Evolutionary conservation across 495 filamentous ascomycete genomes (phyloP), one percentile per base, ranked within the genome.

Genomic region (Aspergillus cavernicola): DNA sequence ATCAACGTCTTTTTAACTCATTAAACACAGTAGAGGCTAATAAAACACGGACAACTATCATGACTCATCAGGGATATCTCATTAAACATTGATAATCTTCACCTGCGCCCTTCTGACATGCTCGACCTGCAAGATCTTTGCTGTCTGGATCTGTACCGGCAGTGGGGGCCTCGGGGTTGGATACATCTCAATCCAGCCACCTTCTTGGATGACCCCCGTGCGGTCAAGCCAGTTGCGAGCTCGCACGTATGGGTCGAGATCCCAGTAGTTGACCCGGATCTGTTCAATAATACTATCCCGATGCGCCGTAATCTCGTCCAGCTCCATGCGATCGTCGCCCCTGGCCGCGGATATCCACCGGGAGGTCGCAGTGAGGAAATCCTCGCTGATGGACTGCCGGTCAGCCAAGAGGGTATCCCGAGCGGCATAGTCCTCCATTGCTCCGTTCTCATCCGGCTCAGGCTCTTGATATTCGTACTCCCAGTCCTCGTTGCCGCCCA

Each of bases 401-500:
- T 78, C 79, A 16, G 63, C 67, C 11, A 80, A 62, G 8, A 92
- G 64, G 16, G 71, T 69, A 19, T 85, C 80, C 29, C 77, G 71
- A 3, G 81, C 77, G 2, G 65, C 74, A 0, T 70, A 71, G 50
- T 93, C 86, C 31, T 78, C 73, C 78, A 91, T 85, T 42, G 61
- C 60, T 31, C 68, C 72, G 59, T 93, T 92, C 71, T 96, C 92
- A 31, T 80, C 83, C 0, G 77, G 59, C 0, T 73, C 50, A 0
- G 90, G 85, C 67, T 96, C 90, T 44, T 82, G 71, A 65, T 95
- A 97, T 15, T 73, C 52, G 68, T 93, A 97, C 15, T 77, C 71
- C 84, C 88, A 96, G 56, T 89, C 79, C 46, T 95, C 91, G 32
- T 84, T 79, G 47, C 92, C 92, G 32, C 89, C 90, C 16, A 95